Evolutionary conservation across 2,329 filamentous ascomycete genomes (phyloP), one percentile per base, ranked within the genome.

Genomic region (Hymenoscyphus infarciens): DNA sequence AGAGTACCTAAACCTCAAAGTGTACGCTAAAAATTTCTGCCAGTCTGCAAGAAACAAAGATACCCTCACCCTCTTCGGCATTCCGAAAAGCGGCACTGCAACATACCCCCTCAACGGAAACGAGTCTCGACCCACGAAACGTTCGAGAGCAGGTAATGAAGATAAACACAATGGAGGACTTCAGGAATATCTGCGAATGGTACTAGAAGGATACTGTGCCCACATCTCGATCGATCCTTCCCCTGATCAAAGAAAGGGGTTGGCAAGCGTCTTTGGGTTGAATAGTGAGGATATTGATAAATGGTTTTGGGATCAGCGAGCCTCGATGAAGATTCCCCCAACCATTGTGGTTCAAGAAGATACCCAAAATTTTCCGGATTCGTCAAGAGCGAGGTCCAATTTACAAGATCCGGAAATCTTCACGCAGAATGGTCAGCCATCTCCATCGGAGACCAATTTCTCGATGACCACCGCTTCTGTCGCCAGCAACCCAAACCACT

Each of bases 371-470:
- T 49, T n/a, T 10, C n/a, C 42, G 8, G 42, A 22, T 22, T 49
- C 42, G 31, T 42, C 56, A 27, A 57, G 22, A 5, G 22, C n/a
- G 38, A 38, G 22, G 19, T 57, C 56, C 3, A 39, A 39, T 16
- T 25, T 39, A 16, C 56, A 42, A n/a, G 56, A 57, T 22, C 56
- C 3, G 8, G 56, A 57, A 8, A 16, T 35, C 13, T 57, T 27
- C 15, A 42, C 56, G 38, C 29, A 57, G 16, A 39, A 25, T 10
- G 56, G 56, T 49, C 42, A 49, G 19, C 42, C 19, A 57, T 15
- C 15, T 35, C 56, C 56, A 10, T 57, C 56, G 42, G 56, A 22
- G n/a, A 39, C 31, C 54, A 56, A 33, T n/a, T 33, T 22, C 5
- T 33, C 54, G 11, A 56, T 29, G 5, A 31, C 54, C 19, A 57